Percentiles rank a stretch among this genome's conserved stretches.
These are phyloP conservation scores for Mycena olivaceomarginata DNA, from an alignment of 768 basidiomycete genomes.

Conservation along the genomic window DNA sequence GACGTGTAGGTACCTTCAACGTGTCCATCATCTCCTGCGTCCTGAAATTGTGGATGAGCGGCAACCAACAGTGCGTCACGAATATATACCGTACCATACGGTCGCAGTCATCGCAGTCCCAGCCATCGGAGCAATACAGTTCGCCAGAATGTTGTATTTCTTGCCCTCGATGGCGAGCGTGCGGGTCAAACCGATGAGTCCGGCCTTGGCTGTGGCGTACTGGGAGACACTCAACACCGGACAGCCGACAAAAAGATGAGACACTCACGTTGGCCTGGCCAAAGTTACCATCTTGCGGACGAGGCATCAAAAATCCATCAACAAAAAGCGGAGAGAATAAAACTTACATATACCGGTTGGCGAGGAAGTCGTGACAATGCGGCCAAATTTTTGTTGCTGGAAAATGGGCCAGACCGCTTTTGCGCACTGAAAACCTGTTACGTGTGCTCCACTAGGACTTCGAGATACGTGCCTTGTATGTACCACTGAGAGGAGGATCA, in stretches of 20 bases:
- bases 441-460: neutral
- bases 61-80: neutral
- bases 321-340: neutral
- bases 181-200: constrained; percentile 92
- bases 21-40: constrained; percentile 91
- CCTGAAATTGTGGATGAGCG: constrained; percentile 59
- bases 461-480: constrained; percentile 83
- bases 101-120: constrained; percentile 1
- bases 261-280: constrained; percentile 90
- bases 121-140: constrained; percentile 87
- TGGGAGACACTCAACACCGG: constrained; percentile 49
- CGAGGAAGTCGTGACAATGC: constrained; percentile 96
- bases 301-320: neutral
- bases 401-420: constrained; percentile 98
- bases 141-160: constrained; percentile 94
- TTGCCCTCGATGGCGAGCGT: constrained; percentile 94
- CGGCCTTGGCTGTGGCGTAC: constrained; percentile 96
- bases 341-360: constrained; percentile 93
- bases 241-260: neutral
- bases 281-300: constrained; percentile 88
- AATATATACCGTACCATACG: neutral
- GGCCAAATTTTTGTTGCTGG: constrained; percentile 96
- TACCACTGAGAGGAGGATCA: constrained; percentile 71
- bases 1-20: constrained; percentile 76
- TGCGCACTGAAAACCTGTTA: constrained; percentile 74